Conservation (phyloP, 192 early-diverging fungal genomes). For the Obelidium mucronatum region DNA sequence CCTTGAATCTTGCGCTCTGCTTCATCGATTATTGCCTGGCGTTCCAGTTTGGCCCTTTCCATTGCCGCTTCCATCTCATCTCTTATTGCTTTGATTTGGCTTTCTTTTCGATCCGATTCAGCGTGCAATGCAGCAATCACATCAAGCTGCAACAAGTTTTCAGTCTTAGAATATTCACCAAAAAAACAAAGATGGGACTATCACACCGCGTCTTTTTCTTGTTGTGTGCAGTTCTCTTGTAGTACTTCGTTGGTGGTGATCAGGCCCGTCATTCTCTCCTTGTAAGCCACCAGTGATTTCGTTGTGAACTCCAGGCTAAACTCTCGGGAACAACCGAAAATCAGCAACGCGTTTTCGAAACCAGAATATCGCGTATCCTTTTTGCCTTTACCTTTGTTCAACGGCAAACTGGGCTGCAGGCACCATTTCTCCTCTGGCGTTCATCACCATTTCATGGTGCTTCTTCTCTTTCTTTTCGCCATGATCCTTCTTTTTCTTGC, state of each 20-base stretch:
- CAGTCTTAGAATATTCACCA: neutral
- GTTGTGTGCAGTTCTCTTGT: conserved; percentile 58
- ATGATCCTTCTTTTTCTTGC: conserved; percentile 21
- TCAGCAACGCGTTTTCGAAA: conserved; percentile 7
- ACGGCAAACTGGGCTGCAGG: conserved; percentile 54
- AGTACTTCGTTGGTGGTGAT: conserved; percentile 58
- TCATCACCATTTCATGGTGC: conserved; percentile 51
- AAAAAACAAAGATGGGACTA: neutral
- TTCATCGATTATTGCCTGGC: conserved; percentile 49
- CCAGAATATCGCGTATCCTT: neutral
- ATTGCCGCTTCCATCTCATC: conserved; percentile 51
- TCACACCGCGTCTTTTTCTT: conserved; percentile 70
- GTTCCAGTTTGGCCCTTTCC: conserved; percentile 36
- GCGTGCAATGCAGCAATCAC: conserved; percentile 67
- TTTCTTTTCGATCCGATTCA: conserved; percentile 61
- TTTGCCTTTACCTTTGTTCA: conserved; percentile 55
- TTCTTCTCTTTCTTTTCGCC: conserved; percentile 45
- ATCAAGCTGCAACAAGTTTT: conserved; percentile 50
- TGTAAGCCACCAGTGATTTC: conserved; percentile 48
- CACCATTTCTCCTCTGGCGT: conserved; percentile 58
- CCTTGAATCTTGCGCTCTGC: conserved; percentile 58
- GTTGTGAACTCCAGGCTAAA: conserved; percentile 57
- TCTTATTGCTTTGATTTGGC: conserved; percentile 49
- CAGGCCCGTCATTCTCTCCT: conserved; percentile 53
- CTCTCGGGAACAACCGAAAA: neutral